Evolutionary conservation across 257 asterid species (phyloP), one percentile per base, ranked within the genome.

Genomic region (Verbena officinalis): DNA sequence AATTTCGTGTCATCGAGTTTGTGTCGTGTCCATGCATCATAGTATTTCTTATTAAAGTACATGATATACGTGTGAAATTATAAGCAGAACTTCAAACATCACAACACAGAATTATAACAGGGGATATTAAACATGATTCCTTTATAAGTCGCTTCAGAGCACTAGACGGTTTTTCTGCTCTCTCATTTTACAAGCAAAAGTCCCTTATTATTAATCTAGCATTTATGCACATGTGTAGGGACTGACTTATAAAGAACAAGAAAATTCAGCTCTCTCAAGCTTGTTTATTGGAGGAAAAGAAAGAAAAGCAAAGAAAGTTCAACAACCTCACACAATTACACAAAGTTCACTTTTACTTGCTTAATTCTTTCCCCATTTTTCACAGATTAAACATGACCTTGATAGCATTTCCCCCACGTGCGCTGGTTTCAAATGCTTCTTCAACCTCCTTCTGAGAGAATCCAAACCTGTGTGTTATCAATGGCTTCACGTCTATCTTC

Each of bases 361-460:
- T 27, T 59, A 8, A 31, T 24, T n/a, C n/a, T 58, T 16, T 36
- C 36, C 50, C 63, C 49, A 33, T 65, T 38, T 55, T 49, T 15
- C 73, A 92, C 60, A 93, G 73, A 57, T 90, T 87, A 67, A 93
- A 93, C 97, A 93, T 90, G 78, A 90, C 99, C 83, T 93, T 93
- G 77, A 93, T 93, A 34, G 99, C 99, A 73, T 73, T 72, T 34
- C 97, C 95, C 17, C 99, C 99, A 15, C 70, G 79, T 0, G 95
- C 90, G 60, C 97, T 90, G 5, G 91, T 87, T 55, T 90, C 97
- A 42, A 93, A 90, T 10, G 96, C 97, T 21, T 84, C 85, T 72
- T 90, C 99, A 48, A 93, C 82, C 68, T 90, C 99, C 73, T 77
- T 71, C 78, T 90, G 97, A 30, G 84, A 70, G 76, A 93, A 86